Conservation (phyloP, 2,329 filamentous ascomycete species). For the Monilinia vaccinii-corymbosi region DNA sequence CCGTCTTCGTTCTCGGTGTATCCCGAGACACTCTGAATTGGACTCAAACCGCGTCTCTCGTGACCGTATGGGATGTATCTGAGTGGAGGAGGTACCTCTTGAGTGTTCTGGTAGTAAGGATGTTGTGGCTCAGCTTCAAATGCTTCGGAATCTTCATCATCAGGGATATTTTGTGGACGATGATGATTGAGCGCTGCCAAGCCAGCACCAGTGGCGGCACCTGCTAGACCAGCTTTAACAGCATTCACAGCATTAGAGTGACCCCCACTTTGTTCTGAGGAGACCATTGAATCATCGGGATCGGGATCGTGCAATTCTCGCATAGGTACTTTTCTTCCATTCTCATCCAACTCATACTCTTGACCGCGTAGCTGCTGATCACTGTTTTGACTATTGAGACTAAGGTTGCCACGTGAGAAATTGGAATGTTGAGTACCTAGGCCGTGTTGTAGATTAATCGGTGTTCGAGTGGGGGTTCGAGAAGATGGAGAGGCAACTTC, state of each 20-base stretch:
- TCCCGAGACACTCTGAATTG: slow-evolving; percentile 86
- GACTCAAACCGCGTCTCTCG: slow-evolving; percentile 67
- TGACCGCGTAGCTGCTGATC: slow-evolving; percentile 35
- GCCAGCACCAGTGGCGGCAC: slow-evolving; percentile 30
- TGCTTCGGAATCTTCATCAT: slow-evolving; percentile 24
- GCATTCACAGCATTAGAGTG: slow-evolving; percentile 21
- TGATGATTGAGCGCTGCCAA: slow-evolving; percentile 34
- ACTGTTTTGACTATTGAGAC: slow-evolving; percentile 35
- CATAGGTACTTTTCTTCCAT: slow-evolving; percentile 28
- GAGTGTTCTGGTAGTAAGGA: slow-evolving; percentile 31
- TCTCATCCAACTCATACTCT: slow-evolving; percentile 30
- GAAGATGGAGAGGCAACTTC: slow-evolving; percentile 52
- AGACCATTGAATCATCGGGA: slow-evolving; percentile 20
- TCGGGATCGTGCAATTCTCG: slow-evolving; percentile 18
- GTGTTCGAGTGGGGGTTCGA: slow-evolving; percentile 53
- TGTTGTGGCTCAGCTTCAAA: slow-evolving; percentile 7
- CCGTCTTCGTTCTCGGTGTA: slow-evolving; percentile 60
- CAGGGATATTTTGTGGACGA: slow-evolving; percentile 12
- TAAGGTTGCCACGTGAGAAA: slow-evolving; percentile 38
- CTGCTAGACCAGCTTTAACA: slow-evolving; percentile 22
- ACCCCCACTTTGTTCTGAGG: slow-evolving; percentile 28
- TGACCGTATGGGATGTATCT: slow-evolving; percentile 61
- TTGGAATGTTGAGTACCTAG: slow-evolving; percentile 56
- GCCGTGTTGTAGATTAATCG: slow-evolving; percentile 43
- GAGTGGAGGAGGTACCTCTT: slow-evolving; percentile 54